Conservation (phyloP, 2,329 filamentous ascomycete genomes). For the Fusarium pininemorale region DNA sequence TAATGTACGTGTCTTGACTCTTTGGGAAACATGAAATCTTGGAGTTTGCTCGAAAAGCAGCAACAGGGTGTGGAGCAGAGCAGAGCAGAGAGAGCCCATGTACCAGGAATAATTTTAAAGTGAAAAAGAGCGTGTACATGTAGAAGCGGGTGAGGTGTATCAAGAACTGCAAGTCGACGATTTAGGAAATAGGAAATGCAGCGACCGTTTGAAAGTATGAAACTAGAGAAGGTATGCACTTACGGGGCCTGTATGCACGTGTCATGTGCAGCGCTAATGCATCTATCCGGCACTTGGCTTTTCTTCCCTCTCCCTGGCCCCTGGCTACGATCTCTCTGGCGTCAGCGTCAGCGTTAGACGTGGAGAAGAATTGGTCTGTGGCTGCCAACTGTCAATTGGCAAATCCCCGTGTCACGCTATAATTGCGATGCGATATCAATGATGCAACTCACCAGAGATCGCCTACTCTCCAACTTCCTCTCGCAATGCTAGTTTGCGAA, state of each 20-base stretch:
- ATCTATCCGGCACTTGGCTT: conserved; percentile 28
- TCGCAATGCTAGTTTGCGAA: not conserved
- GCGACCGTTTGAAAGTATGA: conserved; percentile 33
- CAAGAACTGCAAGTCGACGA: conserved; percentile 36
- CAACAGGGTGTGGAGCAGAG: conserved; percentile 11
- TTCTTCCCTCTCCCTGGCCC: not conserved
- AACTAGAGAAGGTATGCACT: conserved; percentile 22
- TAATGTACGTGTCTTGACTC: not conserved
- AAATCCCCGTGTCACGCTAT: not conserved
- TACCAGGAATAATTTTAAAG: not conserved
- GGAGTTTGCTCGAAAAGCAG: conserved; percentile 30
- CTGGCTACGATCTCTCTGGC: conserved; percentile 22
- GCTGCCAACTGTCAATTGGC: conserved; percentile 6
- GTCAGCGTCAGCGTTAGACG: conserved; percentile 11
- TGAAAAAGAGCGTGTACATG: not conserved
- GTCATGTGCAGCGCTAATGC: conserved; percentile 28
- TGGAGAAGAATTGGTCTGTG: conserved; percentile 1
- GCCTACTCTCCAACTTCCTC: not conserved
- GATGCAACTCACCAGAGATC: conserved; percentile 15
- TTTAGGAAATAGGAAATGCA: conserved; percentile 39
- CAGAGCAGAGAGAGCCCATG: conserved; percentile 3
- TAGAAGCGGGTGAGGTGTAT: conserved; percentile 38
- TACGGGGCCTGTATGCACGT: conserved; percentile 1
- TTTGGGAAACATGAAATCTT: conserved; percentile 26
- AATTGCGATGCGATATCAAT: not conserved